phyloP scores from a whole-genome alignment of 768 basidiomycete genomes.

The Suillus lakei region DNA sequence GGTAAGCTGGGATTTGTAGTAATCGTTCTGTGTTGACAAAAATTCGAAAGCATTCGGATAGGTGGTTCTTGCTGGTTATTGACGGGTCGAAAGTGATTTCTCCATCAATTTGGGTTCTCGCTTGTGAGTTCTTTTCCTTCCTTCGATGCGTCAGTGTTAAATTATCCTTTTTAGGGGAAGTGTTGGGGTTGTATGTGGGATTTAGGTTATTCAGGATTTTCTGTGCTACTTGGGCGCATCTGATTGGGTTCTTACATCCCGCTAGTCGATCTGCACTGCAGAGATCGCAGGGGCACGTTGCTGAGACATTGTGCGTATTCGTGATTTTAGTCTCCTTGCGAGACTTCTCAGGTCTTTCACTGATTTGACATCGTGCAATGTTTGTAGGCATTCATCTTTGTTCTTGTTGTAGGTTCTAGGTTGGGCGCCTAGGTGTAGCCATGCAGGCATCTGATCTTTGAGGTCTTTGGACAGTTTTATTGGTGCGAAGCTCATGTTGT shows the following conservation, averaged over 20 bases:
- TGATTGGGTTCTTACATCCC: not conserved
- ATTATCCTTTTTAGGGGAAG: not conserved
- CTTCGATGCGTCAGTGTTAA: slow-evolving; percentile 9
- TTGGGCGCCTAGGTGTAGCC: not conserved
- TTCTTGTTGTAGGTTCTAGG: not conserved
- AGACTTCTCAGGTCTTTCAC: not conserved
- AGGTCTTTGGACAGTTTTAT: not conserved
- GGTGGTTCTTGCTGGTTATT: fast-evolving
- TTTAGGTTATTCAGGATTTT: not conserved
- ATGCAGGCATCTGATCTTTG: not conserved
- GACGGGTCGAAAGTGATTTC: slow-evolving; percentile 9
- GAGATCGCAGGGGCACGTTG: not conserved
- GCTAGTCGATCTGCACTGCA: not conserved
- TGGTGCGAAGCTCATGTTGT: not conserved
- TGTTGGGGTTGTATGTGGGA: not conserved
- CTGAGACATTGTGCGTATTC: fast-evolving
- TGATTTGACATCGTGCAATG: not conserved
- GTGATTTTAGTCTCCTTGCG: not conserved
- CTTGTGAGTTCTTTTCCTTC: slow-evolving; percentile 9
- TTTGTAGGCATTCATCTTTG: not conserved
- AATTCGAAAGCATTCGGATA: not conserved
- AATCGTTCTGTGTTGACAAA: not conserved
- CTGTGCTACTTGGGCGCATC: not conserved
- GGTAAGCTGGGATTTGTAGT: not conserved
- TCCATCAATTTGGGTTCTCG: fast-evolving